Evolutionary conservation across 2,329 filamentous ascomycete species (phyloP).

Genomic region (Aspergillus texensis): DNA sequence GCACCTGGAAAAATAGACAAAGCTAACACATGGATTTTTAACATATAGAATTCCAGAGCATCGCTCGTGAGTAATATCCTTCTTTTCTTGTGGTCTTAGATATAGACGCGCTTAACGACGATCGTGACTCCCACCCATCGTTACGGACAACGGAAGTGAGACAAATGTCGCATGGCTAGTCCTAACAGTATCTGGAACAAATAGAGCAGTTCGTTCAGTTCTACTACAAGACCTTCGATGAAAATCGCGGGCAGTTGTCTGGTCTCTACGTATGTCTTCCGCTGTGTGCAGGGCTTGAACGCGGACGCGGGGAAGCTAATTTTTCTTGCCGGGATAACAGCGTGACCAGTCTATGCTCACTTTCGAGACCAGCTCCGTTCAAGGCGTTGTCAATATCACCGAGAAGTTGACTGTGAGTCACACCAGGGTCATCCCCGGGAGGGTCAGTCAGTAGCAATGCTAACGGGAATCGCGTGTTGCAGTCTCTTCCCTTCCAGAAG

Average conservation of each 20-base stretch:
- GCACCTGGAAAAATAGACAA: neutral
- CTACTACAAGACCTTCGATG: constrained; percentile 90
- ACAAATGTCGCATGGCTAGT: neutral
- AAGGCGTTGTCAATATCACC: constrained; percentile 68
- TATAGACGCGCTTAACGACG: neutral
- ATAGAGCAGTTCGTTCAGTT: constrained; percentile 84
- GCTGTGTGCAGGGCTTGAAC: neutral
- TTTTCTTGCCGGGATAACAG: constrained; percentile 50
- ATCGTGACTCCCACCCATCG: neutral
- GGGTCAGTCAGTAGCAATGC: constrained; percentile 8
- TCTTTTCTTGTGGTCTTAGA: neutral
- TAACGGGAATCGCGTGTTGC: constrained; percentile 5
- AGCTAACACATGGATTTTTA: neutral
- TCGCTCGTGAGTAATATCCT: constrained; percentile 42
- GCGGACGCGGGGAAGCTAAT: constrained; percentile 13
- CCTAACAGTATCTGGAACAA: constrained; percentile 24
- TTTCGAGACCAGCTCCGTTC: constrained; percentile 73
- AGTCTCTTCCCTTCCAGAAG: constrained; percentile 79
- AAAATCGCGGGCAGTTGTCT: constrained; percentile 65
- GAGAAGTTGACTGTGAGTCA: constrained; percentile 77
- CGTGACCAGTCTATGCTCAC: constrained; percentile 87
- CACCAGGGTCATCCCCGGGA: too few relatives aligned
- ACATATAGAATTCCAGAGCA: constrained; percentile 37
- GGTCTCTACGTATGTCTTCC: constrained; percentile 74
- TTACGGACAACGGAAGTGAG: neutral